Evolutionary conservation across 1,139 yeast genomes (phyloP).

Genomic region (Candida pseudoviswanathii): DNA sequence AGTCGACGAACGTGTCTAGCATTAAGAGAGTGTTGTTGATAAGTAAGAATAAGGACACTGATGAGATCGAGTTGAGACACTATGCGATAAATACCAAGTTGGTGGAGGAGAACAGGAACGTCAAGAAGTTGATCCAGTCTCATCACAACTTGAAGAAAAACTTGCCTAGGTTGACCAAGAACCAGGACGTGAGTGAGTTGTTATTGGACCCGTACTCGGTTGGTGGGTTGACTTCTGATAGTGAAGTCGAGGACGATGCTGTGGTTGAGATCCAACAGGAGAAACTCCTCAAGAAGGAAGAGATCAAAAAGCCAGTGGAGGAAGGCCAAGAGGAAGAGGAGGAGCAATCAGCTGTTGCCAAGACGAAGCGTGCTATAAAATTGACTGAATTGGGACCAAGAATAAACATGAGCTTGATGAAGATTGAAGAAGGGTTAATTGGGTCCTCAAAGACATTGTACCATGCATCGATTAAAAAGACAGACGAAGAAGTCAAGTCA

Average conservation of each 20-base stretch:
- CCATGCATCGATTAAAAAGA: slow-evolving; percentile 70
- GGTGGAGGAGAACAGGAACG: slow-evolving; percentile 80
- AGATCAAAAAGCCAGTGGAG: slow-evolving; percentile 18
- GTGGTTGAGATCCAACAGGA: slow-evolving; percentile 69
- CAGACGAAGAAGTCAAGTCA: slow-evolving; percentile 57
- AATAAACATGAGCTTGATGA: slow-evolving; percentile 69
- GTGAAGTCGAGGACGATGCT: slow-evolving; percentile 93
- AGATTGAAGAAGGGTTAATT: slow-evolving; percentile 88
- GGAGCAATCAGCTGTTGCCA: slow-evolving; percentile 11
- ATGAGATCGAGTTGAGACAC: slow-evolving; percentile 82
- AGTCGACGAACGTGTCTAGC: slow-evolving; percentile 66
- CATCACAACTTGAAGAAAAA: slow-evolving; percentile 62
- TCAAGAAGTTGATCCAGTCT: slow-evolving; percentile 73
- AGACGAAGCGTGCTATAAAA: slow-evolving; percentile 83
- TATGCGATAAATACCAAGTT: slow-evolving; percentile 85
- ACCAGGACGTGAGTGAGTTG: slow-evolving; percentile 79
- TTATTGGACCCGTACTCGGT: slow-evolving; percentile 81
- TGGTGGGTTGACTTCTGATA: slow-evolving; percentile 83
- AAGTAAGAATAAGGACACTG: slow-evolving; percentile 70
- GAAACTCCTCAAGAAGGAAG: slow-evolving; percentile 23
- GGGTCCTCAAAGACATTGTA: slow-evolving; percentile 79
- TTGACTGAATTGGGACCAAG: slow-evolving; percentile 95
- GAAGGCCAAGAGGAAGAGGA: slow-evolving; percentile 9
- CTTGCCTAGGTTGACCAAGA: slow-evolving; percentile 72
- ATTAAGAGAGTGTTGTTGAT: slow-evolving; percentile 87